phyloP scores from a whole-genome alignment of 257 asterid species.

The Thymus quinquecostatus region DNA sequence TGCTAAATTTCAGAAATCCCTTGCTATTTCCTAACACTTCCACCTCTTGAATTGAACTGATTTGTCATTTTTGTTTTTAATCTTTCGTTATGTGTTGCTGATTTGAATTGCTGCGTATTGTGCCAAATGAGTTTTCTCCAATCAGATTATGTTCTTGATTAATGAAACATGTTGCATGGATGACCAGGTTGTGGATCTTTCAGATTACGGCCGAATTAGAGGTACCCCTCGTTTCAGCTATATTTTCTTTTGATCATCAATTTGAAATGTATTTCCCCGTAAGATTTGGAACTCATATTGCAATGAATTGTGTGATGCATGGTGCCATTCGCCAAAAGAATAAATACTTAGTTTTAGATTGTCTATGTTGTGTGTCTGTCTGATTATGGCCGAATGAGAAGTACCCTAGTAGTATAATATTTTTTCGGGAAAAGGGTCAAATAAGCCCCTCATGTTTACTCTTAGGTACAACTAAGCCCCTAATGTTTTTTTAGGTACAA shows the following conservation, averaged over 20 bases:
- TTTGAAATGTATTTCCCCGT: slow-evolving; percentile 18
- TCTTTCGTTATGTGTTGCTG: slow-evolving; percentile 22
- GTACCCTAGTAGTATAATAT: no score
- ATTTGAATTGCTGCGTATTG: slow-evolving; percentile 24
- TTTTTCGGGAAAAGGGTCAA: no score
- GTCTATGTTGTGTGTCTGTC: not conserved
- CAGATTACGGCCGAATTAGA: slow-evolving; percentile 88
- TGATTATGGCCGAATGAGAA: no score
- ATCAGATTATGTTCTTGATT: slow-evolving; percentile 3
- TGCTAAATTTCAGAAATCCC: not conserved
- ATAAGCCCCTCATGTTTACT: no score
- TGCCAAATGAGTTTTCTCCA: not conserved
- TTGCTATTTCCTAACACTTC: no score
- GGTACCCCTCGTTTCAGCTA: slow-evolving; percentile 49
- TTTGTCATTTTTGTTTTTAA: not conserved
- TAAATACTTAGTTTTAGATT: not conserved
- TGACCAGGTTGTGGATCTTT: slow-evolving; percentile 84
- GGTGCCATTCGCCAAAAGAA: slow-evolving; percentile 1
- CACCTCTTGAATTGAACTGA: no score
- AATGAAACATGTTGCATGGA: not conserved
- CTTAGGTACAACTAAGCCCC: no score
- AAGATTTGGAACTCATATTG: not conserved
- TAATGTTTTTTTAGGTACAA: no score
- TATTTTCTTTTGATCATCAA: slow-evolving; percentile 10
- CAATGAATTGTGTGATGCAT: slow-evolving; percentile 11